Conservation (phyloP, 306 rosid genomes). For the Trifolium repens region DNA sequence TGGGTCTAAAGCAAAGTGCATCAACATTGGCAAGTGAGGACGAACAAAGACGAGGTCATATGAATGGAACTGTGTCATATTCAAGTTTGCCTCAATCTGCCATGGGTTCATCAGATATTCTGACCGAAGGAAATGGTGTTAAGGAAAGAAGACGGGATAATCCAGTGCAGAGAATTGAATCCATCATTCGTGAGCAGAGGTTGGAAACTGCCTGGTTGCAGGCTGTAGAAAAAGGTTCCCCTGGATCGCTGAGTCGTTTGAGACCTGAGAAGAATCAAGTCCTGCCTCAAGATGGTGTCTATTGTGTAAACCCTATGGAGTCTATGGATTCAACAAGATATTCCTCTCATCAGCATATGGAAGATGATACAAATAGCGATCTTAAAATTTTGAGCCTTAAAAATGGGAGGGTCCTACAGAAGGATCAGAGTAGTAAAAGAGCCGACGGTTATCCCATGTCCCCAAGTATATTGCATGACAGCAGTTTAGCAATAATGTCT, state of each 20-base stretch:
- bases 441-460: slow-evolving; percentile 73
- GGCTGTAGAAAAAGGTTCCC: slow-evolving; percentile 88
- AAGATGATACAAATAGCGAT: slow-evolving; percentile 64
- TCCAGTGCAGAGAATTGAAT: slow-evolving; percentile 91
- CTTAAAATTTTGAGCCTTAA: slow-evolving; percentile 56
- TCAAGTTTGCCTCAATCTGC: slow-evolving; percentile 50
- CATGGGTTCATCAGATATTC: slow-evolving; percentile 60
- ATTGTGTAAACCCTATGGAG: slow-evolving; percentile 64
- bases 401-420: slow-evolving; percentile 65
- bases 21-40: slow-evolving; percentile 44
- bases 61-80: slow-evolving; percentile 51
- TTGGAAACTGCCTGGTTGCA: slow-evolving; percentile 97
- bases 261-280: slow-evolving; percentile 97
- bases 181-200: slow-evolving; percentile 91
- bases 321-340: slow-evolving; percentile 58
- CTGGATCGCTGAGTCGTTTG: slow-evolving; percentile 76
- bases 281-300: slow-evolving; percentile 79
- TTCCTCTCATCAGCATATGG: slow-evolving; percentile 76
- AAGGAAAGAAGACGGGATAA: slow-evolving; percentile 65
- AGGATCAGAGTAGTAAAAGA: slow-evolving; percentile 67
- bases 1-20: slow-evolving; percentile 49
- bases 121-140: slow-evolving; percentile 55
- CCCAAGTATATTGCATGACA: slow-evolving; percentile 89
- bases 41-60: slow-evolving; percentile 53
- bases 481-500: slow-evolving; percentile 62